Percentiles rank a stretch among this genome's conserved stretches.
These are phyloP conservation scores for Alternaria ventricosa DNA, from an alignment of 2,329 filamentous ascomycete species.

Conservation along the genomic window DNA sequence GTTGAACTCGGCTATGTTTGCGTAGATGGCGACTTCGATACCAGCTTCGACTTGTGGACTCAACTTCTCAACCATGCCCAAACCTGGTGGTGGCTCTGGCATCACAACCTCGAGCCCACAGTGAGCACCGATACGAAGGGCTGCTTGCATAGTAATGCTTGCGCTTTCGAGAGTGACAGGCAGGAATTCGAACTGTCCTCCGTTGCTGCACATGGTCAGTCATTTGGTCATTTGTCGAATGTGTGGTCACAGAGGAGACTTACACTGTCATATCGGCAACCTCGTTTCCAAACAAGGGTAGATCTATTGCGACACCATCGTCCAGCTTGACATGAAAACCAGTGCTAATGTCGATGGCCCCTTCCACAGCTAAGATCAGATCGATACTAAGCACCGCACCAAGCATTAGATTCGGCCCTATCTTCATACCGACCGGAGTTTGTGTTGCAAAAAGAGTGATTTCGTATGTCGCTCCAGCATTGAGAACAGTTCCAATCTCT, in stretches of 20 bases:
- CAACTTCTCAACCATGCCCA: no score
- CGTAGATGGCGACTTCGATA: conserved; percentile 58
- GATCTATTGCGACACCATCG: conserved; percentile 56
- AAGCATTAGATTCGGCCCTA: conserved; percentile 50
- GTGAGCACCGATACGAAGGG: conserved; percentile 57
- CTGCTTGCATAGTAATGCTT: conserved; percentile 55
- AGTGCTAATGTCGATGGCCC: conserved; percentile 58
- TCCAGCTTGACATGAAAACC: conserved; percentile 64
- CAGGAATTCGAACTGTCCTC: conserved; percentile 63
- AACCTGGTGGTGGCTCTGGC: not conserved
- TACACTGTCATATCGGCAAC: conserved; percentile 59
- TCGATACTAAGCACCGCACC: conserved; percentile 60
- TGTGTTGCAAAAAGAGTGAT: conserved; percentile 59
- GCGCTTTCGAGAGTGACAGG: conserved; percentile 59
- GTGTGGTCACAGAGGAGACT: conserved; percentile 31
- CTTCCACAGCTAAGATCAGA: conserved; percentile 58
- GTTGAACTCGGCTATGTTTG: conserved; percentile 61
- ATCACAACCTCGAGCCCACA: conserved; percentile 45
- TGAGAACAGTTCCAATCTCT: conserved; percentile 54
- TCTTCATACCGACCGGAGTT: conserved; percentile 52
- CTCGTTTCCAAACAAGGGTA: conserved; percentile 59
- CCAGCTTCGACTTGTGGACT: conserved; percentile 35
- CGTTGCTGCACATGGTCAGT: conserved; percentile 48
- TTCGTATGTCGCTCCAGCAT: conserved; percentile 54
- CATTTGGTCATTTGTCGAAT: not conserved